Evolutionary conservation across 108 stramenopile species (phyloP).

Genomic region (Epithemia pelagica): DNA sequence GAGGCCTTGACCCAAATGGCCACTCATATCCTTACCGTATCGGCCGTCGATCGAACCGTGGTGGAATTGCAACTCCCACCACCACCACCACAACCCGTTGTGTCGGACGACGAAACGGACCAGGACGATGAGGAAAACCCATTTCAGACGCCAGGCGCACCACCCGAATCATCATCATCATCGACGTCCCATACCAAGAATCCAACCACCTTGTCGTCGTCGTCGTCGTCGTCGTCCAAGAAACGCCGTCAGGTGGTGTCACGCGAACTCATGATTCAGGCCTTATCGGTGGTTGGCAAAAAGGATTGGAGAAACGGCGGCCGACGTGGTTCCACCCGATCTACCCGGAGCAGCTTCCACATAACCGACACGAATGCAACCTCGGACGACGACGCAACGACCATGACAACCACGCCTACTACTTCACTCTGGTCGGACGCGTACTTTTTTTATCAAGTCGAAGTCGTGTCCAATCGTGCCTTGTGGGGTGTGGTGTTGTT

Average conservation of each 20-base stretch:
- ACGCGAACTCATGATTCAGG: slow-evolving; percentile 38
- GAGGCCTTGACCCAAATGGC: slow-evolving; percentile 46
- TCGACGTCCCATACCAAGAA: no score
- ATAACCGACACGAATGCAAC: slow-evolving; percentile 19
- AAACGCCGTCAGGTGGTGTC: slow-evolving; percentile 33
- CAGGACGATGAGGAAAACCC: no score
- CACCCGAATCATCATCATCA: no score
- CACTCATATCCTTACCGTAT: slow-evolving; percentile 56
- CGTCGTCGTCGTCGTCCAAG: no score
- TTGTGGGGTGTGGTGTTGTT: slow-evolving; percentile 33
- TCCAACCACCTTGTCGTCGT: no score
- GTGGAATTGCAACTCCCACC: slow-evolving; percentile 53
- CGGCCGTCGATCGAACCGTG: slow-evolving; percentile 50
- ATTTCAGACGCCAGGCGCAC: no score
- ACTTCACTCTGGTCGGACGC: no score
- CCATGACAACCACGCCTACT: no score
- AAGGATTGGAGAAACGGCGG: no score
- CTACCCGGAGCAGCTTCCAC: slow-evolving; percentile 13
- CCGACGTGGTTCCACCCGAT: slow-evolving; percentile 47
- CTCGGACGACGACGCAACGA: no score
- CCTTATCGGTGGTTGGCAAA: slow-evolving; percentile 42
- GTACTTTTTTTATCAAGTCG: slow-evolving; percentile 63
- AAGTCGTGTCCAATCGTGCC: slow-evolving; percentile 33
- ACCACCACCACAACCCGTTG: no score
- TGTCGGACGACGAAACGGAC: slow-evolving; percentile 29